phyloP scores from a whole-genome alignment of 208 protist species.

The Trypanosoma avium region DNA sequence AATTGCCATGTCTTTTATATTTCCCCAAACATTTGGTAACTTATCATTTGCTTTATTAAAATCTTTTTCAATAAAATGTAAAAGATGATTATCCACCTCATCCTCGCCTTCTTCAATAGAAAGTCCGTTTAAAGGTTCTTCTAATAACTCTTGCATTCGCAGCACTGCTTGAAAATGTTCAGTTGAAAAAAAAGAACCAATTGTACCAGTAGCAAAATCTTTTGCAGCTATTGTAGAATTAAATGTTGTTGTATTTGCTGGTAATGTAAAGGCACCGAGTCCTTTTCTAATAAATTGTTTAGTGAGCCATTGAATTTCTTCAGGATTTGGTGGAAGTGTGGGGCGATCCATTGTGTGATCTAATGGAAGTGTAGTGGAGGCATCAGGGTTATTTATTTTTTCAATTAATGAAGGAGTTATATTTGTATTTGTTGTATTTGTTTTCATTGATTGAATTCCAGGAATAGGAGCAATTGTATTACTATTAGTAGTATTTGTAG shows the following conservation, averaged over 20 bases:
- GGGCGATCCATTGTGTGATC: conserved; percentile 36
- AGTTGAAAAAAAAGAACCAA: not conserved
- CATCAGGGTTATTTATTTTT: not conserved
- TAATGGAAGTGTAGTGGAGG: conserved; percentile 19
- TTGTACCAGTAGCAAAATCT: not conserved
- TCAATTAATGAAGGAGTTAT: not conserved
- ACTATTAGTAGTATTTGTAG: not conserved
- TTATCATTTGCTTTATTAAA: not conserved
- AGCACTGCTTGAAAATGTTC: conserved; percentile 24
- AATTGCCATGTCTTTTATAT: not conserved
- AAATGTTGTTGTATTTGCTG: not conserved
- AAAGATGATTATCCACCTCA: conserved; percentile 11
- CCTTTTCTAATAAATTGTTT: conserved; percentile 51
- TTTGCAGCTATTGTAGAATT: not conserved
- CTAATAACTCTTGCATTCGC: conserved; percentile 30
- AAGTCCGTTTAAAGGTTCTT: conserved; percentile 27
- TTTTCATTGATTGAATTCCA: not conserved
- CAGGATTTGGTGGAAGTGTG: conserved; percentile 24
- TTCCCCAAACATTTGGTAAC: not conserved
- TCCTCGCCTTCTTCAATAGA: conserved; percentile 16
- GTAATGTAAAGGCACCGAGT: conserved; percentile 22
- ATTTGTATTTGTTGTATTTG: not conserved
- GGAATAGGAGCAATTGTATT: not conserved
- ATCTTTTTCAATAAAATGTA: conserved; percentile 15
- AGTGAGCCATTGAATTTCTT: conserved; percentile 49